Base-by-base conservation (phyloP, 225 moss, liverwort and hornwort genomes). In the Polytrichum formosum region DNA sequence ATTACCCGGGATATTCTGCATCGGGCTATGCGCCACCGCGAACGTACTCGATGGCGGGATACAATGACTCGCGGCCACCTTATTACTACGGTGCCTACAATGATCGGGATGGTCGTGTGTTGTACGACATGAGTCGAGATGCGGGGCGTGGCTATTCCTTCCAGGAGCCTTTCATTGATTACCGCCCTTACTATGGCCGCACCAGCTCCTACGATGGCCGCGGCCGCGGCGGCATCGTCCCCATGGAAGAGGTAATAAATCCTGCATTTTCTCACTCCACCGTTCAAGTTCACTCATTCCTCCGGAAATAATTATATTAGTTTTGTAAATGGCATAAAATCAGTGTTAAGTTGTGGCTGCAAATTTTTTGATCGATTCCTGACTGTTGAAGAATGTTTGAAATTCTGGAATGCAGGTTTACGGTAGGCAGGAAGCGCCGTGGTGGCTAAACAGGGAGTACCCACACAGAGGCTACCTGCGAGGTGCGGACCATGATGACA, bases 151-250 rank as follows among this genome's bases (percentile, higher is more conserved):
- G 26, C 16, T 63, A 67, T 17, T 21, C 66, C 22, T 53, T 46
- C 46, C 33, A 67, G n/a, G 66, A 67, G 35, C 66, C 66, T 4
- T 67, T 53, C 37, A 67, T 7, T 37, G 46, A 53, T 5, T 67
- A 67, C 17, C 33, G 53, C 30, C 35, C 37, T 35, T 21, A 67
- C 16, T 67, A 53, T 46, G 66, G 37, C 20, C 23, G 37, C 18
- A 67, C 37, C 35, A 35, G 35, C 16, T 7, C 21, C 35, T 35
- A 26, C 26, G 22, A 67, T 46, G 66, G 46, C 66, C 66, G 13
- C 46, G 35, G 53, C 66, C 66, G 53, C 25, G 35, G 53, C 18
- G 66, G 66, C 8, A 46, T 67, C 46, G 37, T 46, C 37, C 66
- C 66, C 66, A 2, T 22, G 53, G 66, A 67, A 67, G 21, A 67